Percentiles rank a stretch among this genome's conserved stretches.
Conservation (phyloP, 345 rosid species). For the Pistacia atlantica region DNA sequence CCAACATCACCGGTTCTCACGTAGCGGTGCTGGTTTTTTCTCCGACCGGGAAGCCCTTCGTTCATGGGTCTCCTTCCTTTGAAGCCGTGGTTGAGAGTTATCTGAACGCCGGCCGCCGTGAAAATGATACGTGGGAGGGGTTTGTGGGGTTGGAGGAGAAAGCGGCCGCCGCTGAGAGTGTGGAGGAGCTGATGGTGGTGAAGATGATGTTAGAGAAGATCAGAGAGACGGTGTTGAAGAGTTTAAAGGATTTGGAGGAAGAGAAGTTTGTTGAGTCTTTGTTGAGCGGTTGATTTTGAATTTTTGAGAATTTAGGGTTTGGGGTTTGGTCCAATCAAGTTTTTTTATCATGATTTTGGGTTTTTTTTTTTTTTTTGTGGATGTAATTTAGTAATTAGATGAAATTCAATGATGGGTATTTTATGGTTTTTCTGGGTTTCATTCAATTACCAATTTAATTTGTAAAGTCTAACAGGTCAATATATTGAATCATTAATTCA, state of each 20-base stretch:
- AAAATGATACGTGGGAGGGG: not conserved
- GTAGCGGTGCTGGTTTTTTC: constrained; percentile 11
- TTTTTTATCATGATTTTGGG: too few relatives aligned
- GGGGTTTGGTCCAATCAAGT: not conserved
- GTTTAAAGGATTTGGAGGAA: not conserved
- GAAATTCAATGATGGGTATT: too few relatives aligned
- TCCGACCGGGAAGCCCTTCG: not conserved
- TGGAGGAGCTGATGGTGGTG: not conserved
- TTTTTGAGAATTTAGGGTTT: too few relatives aligned
- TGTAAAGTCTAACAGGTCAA: too few relatives aligned
- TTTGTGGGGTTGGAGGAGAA: constrained; percentile 3
- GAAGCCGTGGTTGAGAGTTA: not conserved
- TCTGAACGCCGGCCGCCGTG: not conserved
- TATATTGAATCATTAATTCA: too few relatives aligned
- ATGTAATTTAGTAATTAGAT: too few relatives aligned
- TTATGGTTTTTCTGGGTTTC: too few relatives aligned
- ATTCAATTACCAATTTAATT: too few relatives aligned
- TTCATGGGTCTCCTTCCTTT: not conserved
- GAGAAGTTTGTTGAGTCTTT: not conserved
- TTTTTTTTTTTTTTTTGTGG: too few relatives aligned
- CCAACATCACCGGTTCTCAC: not conserved
- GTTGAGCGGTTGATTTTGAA: not conserved
- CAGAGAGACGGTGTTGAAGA: not conserved
- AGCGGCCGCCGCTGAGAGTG: not conserved
- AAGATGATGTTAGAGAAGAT: not conserved